Percentiles rank a stretch among this genome's conserved stretches.
Evolutionary conservation across 768 basidiomycete genomes (phyloP).

Genomic region (Amanita pseudoporphyria): DNA sequence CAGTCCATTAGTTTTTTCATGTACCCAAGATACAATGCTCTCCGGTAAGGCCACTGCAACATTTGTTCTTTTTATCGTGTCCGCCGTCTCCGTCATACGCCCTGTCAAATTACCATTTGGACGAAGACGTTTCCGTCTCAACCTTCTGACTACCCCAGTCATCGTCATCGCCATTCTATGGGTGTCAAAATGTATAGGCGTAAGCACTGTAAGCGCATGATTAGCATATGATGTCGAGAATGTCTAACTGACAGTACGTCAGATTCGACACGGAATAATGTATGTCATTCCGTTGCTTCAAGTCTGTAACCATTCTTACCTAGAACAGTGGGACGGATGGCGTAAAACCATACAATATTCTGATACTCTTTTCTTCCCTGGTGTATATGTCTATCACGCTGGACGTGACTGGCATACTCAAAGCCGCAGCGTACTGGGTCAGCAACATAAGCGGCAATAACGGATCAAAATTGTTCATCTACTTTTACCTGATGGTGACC

Average conservation of each 20-base stretch:
- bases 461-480: constrained; percentile 64
- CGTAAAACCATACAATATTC: constrained; percentile 85
- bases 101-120: constrained; percentile 32
- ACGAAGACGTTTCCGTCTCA: constrained; percentile 26
- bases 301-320: neutral
- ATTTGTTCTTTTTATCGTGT: constrained; percentile 41
- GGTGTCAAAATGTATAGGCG: constrained; percentile 45
- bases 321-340: constrained; percentile 34
- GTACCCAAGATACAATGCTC: too few species aligned
- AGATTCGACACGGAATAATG: constrained; percentile 72
- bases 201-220: constrained; percentile 16
- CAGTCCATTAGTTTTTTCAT: too few species aligned
- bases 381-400: constrained; percentile 92
- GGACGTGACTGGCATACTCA: constrained; percentile 81
- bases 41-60: constrained; percentile 37
- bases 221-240: too few species aligned
- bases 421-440: constrained; percentile 85
- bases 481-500: constrained; percentile 80
- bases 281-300: constrained; percentile 17
- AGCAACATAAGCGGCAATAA: constrained; percentile 67
- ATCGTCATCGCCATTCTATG: constrained; percentile 41
- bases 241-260: constrained; percentile 4
- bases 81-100: constrained; percentile 41
- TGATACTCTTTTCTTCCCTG: constrained; percentile 85
- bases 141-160: constrained; percentile 47